A percentile compares a stretch with the other conserved stretches of the same genome.
Evolutionary conservation across 352 stramenopile genomes (phyloP).

Genomic region (Globisporangium nagaii): DNA sequence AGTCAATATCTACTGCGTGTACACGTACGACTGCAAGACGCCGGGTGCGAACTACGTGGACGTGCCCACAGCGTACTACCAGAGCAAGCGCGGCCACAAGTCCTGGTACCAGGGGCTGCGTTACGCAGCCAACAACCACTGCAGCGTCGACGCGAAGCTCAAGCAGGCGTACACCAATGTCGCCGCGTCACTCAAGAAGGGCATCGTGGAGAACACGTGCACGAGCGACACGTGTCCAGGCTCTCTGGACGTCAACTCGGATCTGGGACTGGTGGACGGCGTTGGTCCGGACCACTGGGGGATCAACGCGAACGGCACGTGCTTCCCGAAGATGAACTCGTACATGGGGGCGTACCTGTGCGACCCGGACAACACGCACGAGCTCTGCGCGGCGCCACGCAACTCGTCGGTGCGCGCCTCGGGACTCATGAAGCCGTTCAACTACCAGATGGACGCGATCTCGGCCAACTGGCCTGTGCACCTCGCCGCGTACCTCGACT

Average conservation of each 20-base stretch:
- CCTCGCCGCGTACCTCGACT: conserved; percentile 49
- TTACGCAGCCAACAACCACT: conserved; percentile 43
- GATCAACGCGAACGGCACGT: conserved; percentile 62
- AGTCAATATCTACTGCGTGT: conserved; percentile 34
- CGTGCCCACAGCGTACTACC: conserved; percentile 32
- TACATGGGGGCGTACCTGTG: conserved; percentile 54
- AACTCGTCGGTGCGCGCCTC: conserved; percentile 20
- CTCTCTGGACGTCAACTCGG: conserved; percentile 35
- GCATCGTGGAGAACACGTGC: conserved; percentile 47
- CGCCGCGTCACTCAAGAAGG: conserved; percentile 21
- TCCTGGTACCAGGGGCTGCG: conserved; percentile 57
- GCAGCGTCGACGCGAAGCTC: conserved; percentile 7
- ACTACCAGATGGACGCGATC: conserved; percentile 78
- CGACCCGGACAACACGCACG: conserved; percentile 30
- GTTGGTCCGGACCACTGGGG: conserved; percentile 30
- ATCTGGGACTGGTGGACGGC: conserved; percentile 30
- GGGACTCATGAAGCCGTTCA: conserved; percentile 59
- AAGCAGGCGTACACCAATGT: conserved; percentile 26
- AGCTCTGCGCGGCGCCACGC: conserved; percentile 37
- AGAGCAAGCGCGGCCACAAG: conserved; percentile 31
- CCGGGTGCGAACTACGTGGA: conserved; percentile 34
- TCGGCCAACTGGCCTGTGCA: conserved; percentile 70
- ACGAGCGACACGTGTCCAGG: conserved; percentile 30
- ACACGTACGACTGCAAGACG: conserved; percentile 35
- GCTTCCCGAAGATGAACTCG: conserved; percentile 48